phyloP scores from a whole-genome alignment of 108 stramenopile species.

The Cyclotella atomus region DNA sequence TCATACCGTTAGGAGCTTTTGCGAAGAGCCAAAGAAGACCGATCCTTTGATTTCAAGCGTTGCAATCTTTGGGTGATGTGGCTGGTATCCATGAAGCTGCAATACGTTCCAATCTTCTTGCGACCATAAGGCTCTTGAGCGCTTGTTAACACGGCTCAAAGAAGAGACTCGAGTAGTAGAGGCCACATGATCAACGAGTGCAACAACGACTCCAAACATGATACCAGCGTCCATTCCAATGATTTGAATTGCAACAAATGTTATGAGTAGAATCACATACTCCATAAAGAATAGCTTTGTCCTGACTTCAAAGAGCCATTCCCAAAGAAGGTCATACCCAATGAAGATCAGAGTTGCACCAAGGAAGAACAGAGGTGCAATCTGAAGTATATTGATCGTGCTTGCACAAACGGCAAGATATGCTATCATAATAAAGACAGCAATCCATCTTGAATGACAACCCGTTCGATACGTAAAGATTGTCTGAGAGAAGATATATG shows the following conservation, averaged over 20 bases:
- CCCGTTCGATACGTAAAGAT: conserved; percentile 95
- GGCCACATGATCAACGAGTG: conserved; percentile 80
- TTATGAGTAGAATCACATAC: conserved; percentile 41
- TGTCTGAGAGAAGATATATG: conserved; percentile 97
- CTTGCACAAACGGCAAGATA: conserved; percentile 66
- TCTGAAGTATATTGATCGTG: conserved; percentile 71
- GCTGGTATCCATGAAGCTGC: conserved; percentile 64
- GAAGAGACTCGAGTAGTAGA: conserved; percentile 64
- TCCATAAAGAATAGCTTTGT: conserved; percentile 45
- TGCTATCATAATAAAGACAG: conserved; percentile 67
- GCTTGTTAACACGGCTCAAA: conserved; percentile 57
- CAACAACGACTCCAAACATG: conserved; percentile 57
- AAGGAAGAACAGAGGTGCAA: conserved; percentile 55
- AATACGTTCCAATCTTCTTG: conserved; percentile 63
- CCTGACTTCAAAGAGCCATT: conserved; percentile 50
- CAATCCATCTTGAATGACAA: conserved; percentile 70
- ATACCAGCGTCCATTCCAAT: conserved; percentile 57
- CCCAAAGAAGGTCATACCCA: conserved; percentile 52
- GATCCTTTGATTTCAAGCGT: conserved; percentile 72
- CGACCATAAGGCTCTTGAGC: conserved; percentile 73
- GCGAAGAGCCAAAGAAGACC: conserved; percentile 78
- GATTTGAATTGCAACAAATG: conserved; percentile 53
- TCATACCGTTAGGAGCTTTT: conserved; percentile 52
- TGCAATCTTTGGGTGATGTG: conserved; percentile 55
- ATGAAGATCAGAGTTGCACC: conserved; percentile 58